Conservation (phyloP, 768 basidiomycete genomes). For the Dioszegia hungarica region DNA sequence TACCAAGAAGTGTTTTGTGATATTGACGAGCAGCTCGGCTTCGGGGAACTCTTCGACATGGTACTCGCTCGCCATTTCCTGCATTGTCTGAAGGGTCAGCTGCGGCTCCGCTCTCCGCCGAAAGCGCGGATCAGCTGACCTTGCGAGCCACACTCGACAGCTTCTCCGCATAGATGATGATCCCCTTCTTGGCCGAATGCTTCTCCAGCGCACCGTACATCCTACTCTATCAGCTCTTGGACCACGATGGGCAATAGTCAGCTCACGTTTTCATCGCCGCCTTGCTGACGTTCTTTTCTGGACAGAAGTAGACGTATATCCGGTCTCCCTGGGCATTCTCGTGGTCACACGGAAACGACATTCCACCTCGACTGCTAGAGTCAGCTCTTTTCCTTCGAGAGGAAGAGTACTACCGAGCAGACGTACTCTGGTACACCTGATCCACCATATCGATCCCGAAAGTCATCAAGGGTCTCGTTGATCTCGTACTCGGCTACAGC, state of each 20-base stretch:
- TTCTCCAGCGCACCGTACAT: slow-evolving; percentile 85
- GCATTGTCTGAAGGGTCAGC: slow-evolving; percentile 65
- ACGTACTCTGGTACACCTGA: slow-evolving; percentile 82
- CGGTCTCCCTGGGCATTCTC: slow-evolving; percentile 64
- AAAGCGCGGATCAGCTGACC: no score
- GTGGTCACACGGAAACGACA: slow-evolving; percentile 85
- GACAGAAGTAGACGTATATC: slow-evolving; percentile 93
- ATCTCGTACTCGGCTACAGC: slow-evolving; percentile 92
- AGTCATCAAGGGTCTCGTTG: slow-evolving; percentile 73
- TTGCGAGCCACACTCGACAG: slow-evolving; percentile 97
- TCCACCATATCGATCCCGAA: slow-evolving; percentile 66
- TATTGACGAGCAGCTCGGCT: slow-evolving; percentile 92
- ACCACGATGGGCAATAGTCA: not conserved
- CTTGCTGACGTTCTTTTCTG: slow-evolving; percentile 89
- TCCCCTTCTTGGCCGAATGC: slow-evolving; percentile 79
- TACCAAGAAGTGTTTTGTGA: slow-evolving; percentile 90
- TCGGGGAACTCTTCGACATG: slow-evolving; percentile 94
- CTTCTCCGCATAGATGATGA: slow-evolving; percentile 90
- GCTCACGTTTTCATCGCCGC: slow-evolving; percentile 72
- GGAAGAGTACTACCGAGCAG: no score
- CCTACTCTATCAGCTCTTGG: slow-evolving; percentile 51
- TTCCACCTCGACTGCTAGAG: slow-evolving; percentile 65
- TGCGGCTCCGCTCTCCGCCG: no score
- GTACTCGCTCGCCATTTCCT: slow-evolving; percentile 79
- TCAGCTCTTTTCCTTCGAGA: not conserved